Evolutionary conservation across 1,139 yeast genomes (phyloP), one percentile per base, ranked within the genome.

Genomic region (Pichia sp.): DNA sequence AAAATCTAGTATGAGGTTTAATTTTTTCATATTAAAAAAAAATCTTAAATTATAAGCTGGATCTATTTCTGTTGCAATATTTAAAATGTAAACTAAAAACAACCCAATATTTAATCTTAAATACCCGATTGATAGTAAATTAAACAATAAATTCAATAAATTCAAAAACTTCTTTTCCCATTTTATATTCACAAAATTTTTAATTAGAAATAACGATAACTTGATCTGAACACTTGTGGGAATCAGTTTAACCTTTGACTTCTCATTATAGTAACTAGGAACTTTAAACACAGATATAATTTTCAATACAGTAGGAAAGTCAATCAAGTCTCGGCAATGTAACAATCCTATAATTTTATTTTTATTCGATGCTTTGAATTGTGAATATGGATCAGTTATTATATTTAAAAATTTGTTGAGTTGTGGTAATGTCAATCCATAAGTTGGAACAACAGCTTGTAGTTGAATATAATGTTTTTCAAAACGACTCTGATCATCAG

Each of bases 101-200:
- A 46, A 33, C 11, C 50, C 31, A 9, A 56, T 35, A 31, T 46
- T 32, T 4, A 31, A 23, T 37, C 61, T 42, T 8, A 53, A 31
- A 41, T 56, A 59, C 4, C 60, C 61, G 22, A 56, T 49, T 15
- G 57, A 48, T 5, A 58, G 43, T 30, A 52, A 32, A 31, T 54
- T 50, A 43, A 54, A 57, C 10, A 58, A 11, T 15, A 51, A 41
- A 8, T 58, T 51, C 6, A 55, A 42, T 2, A 56, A n/a, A 11
- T 41, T 40, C 8, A 56, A 36, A 24, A 42, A 53, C 5, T 41
- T 31, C 20, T 44, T 46, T 14, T 47, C 48, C 30, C 52, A 44
- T 23, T 50, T 42, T 28, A 57, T 53, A 27, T 53, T 51, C 14
- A 38, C 38, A 34, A 50, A 49, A 29, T 53, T 48, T 13, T 33